These are phyloP conservation scores for Bombardia bombarda DNA, from an alignment of 495 filamentous ascomycete genomes.

Conservation along the genomic window DNA sequence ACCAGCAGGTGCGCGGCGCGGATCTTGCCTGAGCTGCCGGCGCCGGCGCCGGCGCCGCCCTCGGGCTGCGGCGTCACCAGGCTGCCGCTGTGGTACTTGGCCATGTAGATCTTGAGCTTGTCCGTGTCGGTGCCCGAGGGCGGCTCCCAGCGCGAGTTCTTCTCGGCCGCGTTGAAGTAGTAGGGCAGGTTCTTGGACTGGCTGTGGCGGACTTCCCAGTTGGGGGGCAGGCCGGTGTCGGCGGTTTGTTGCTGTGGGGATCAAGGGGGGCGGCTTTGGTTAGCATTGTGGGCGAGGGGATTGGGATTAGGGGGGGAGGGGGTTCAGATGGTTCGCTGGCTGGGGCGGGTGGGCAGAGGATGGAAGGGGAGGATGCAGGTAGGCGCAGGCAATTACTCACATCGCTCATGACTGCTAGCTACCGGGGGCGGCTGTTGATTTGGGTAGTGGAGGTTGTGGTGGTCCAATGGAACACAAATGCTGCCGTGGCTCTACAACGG, in stretches of 20 bases:
- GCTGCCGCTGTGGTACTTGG: conserved; percentile 54
- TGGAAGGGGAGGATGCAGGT: background rate
- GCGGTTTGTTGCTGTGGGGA: conserved; percentile 33
- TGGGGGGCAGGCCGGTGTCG: conserved; percentile 74
- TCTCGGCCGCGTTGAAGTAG: conserved; percentile 82
- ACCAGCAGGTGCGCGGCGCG: conserved; percentile 84
- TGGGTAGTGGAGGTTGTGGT: too few relatives aligned
- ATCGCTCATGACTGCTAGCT: conserved; percentile 11
- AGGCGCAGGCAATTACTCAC: conserved; percentile 2
- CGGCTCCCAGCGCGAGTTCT: conserved; percentile 90
- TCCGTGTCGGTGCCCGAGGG: conserved; percentile 79
- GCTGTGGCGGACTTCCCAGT: conserved; percentile 93
- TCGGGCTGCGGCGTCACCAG: conserved; percentile 26
- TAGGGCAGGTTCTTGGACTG: conserved; percentile 97
- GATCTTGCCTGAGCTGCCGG: conserved; percentile 64
- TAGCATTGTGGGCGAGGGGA: background rate
- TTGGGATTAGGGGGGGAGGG: background rate
- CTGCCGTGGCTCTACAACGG: too few relatives aligned
- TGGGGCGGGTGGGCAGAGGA: background rate
- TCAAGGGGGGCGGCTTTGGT: conserved; percentile 2
- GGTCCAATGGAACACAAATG: too few relatives aligned
- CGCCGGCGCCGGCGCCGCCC: too few relatives aligned
- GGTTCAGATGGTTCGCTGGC: background rate
- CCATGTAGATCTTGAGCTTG: conserved; percentile 90
- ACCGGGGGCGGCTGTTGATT: too few relatives aligned